phyloP scores from a whole-genome alignment of 768 basidiomycete species.

The Suillus discolor region DNA sequence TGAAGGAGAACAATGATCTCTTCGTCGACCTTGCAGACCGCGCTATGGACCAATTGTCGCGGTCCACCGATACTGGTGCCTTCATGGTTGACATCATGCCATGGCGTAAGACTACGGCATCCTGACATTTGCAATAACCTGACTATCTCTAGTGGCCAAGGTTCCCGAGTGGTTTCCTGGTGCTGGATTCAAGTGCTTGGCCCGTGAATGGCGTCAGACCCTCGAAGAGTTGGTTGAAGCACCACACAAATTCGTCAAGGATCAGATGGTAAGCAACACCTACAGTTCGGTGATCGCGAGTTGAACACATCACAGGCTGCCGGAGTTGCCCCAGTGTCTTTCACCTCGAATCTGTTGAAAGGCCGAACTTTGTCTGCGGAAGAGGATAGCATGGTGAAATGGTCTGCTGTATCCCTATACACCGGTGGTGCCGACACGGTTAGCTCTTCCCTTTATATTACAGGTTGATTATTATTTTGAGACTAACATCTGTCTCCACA shows the following conservation, averaged over 20 bases:
- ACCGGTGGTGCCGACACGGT: conserved; percentile 54
- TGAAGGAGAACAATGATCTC: conserved; percentile 51
- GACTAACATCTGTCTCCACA: conserved; percentile 27
- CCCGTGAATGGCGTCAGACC: conserved; percentile 55
- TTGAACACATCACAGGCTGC: conserved; percentile 43
- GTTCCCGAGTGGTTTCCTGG: conserved; percentile 64
- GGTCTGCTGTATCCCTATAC: conserved; percentile 50
- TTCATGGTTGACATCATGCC: conserved; percentile 57
- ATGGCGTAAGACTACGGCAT: conserved; percentile 28
- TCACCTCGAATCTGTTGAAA: conserved; percentile 49
- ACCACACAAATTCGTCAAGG: conserved; percentile 60
- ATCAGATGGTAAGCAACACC: conserved; percentile 50
- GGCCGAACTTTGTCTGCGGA: conserved; percentile 32
- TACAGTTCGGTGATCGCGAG: not conserved
- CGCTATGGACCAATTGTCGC: conserved; percentile 53
- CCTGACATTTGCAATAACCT: not conserved
- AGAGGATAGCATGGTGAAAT: not conserved
- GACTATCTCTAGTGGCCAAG: conserved; percentile 35
- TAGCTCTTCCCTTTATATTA: conserved; percentile 12
- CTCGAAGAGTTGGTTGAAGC: conserved; percentile 56
- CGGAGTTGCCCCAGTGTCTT: conserved; percentile 50
- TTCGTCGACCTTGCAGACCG: conserved; percentile 54
- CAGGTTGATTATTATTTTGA: not conserved
- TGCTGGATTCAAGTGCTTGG: conserved; percentile 53
- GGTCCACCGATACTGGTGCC: conserved; percentile 47